Evolutionary conservation across 306 rosid species (phyloP).

Genomic region (Vigna reflexopilosa): DNA sequence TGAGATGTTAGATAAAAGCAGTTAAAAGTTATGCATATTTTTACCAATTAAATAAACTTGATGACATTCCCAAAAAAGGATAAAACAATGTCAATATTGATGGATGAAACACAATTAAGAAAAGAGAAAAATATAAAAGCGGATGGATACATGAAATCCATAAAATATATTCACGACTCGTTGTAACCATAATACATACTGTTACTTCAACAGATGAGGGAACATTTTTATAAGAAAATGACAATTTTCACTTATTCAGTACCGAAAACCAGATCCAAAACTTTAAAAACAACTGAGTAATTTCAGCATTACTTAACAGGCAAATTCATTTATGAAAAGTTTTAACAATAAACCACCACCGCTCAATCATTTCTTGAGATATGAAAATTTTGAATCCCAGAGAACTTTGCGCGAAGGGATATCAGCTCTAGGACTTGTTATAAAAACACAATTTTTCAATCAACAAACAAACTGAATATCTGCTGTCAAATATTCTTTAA

Average conservation of each 20-base stretch:
- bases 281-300: conserved; percentile 18
- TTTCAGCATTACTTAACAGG: conserved; percentile 16
- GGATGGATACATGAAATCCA: neutral
- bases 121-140: neutral
- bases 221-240: conserved; percentile 23
- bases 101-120: conserved; percentile 26
- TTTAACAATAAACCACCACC: neutral
- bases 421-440: conserved; percentile 22
- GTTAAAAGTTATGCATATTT: neutral
- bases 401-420: neutral
- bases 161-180: neutral
- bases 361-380: conserved; percentile 23
- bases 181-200: neutral
- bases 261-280: neutral
- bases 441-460: conserved; percentile 2
- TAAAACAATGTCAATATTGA: conserved; percentile 26
- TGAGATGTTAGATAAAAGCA: conserved; percentile 4
- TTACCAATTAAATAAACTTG: neutral
- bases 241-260: neutral
- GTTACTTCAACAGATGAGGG: neutral
- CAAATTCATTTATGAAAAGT: conserved; percentile 22
- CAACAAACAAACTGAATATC: conserved; percentile 14
- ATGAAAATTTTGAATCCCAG: neutral
- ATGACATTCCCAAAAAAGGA: conserved; percentile 24
- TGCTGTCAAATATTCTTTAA: neutral